Evolutionary conservation across 106 monocot genomes (phyloP), one percentile per base, ranked within the genome.

Genomic region (Gastrodia elata): DNA sequence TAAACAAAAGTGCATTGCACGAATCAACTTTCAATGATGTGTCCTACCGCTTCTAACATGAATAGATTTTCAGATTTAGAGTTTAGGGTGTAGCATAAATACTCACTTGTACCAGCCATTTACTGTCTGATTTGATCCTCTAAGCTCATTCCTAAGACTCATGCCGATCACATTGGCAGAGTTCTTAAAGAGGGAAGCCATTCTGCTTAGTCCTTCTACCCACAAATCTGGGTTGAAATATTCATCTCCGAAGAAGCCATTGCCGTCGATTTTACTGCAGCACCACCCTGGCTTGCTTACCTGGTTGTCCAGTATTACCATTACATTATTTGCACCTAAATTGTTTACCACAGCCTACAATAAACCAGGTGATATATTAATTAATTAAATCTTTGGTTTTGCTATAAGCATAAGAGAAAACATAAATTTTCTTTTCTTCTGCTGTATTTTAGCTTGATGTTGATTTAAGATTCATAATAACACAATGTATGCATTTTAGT

Each of bases 281-380:
- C 90, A 94, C 94, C 90, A 94, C 14, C 79, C 80, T 7, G 93
- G 90, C 56, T 64, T 84, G 80, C 81, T 88, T 27, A 94, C 79
- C 43, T 94, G 94, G 48, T 94, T 94, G 77, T 91, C 94, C 25
- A 94, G 78, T 44, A 93, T 83, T 8, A 89, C 85, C 93, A 94
- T 90, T 65, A 94, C 37, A 48, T 79, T 68, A 68, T 82, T 80
- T n/a, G 55, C 58, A 7, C 64, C 81, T 20, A 94, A 78, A 55
- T 49, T 78, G 7, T 69, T 43, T 14, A 90, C 90, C 59, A 90
- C 90, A 10, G 78, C 82, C 87, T 85, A 71, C 77, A n/a, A n/a
- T n/a, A n/a, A n/a, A n/a, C n/a, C n/a, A n/a, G n/a, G n/a, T n/a
- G n/a, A n/a, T n/a, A n/a, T n/a, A n/a, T 37, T 10, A 32, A 33